Evolutionary conservation across 2,329 filamentous ascomycete genomes (phyloP).

Genomic region (Chalara sp.): DNA sequence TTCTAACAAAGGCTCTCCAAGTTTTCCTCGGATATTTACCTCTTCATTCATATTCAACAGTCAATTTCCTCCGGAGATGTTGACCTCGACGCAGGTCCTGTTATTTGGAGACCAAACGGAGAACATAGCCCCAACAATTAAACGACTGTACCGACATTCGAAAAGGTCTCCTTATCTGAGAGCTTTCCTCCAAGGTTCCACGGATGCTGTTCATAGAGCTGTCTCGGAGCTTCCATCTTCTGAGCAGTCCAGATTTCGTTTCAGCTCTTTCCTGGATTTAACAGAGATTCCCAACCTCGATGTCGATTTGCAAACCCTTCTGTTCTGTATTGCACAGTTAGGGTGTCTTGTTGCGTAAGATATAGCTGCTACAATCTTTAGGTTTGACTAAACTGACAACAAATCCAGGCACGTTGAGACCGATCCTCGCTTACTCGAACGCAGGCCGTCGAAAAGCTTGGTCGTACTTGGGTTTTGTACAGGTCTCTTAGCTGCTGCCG

Average conservation of each 20-base stretch:
- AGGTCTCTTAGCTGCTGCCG: too few species aligned
- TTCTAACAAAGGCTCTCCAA: too few species aligned
- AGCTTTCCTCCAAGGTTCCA: neutral
- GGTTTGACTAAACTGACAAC: too few species aligned
- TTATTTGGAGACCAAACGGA: slow-evolving; percentile 4
- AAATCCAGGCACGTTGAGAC: too few species aligned
- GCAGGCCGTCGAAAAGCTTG: too few species aligned
- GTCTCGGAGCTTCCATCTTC: neutral
- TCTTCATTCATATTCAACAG: too few species aligned
- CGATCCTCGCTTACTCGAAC: too few species aligned
- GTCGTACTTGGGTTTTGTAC: too few species aligned
- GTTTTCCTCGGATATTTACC: too few species aligned
- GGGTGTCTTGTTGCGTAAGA: too few species aligned
- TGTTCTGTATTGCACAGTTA: neutral
- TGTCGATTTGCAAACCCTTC: neutral
- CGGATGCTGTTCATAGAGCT: slow-evolving; percentile 1
- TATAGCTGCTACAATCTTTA: too few species aligned
- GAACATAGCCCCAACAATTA: neutral
- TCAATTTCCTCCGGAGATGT: too few species aligned
- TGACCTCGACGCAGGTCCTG: neutral
- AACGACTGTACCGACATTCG: neutral
- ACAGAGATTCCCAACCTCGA: neutral
- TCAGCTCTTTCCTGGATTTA: neutral
- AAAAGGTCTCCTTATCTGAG: neutral
- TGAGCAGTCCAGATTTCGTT: slow-evolving; percentile 1